Evolutionary conservation across 352 stramenopile genomes (phyloP), one percentile per base, ranked within the genome.

Genomic region (Globisporangium spiculum): DNA sequence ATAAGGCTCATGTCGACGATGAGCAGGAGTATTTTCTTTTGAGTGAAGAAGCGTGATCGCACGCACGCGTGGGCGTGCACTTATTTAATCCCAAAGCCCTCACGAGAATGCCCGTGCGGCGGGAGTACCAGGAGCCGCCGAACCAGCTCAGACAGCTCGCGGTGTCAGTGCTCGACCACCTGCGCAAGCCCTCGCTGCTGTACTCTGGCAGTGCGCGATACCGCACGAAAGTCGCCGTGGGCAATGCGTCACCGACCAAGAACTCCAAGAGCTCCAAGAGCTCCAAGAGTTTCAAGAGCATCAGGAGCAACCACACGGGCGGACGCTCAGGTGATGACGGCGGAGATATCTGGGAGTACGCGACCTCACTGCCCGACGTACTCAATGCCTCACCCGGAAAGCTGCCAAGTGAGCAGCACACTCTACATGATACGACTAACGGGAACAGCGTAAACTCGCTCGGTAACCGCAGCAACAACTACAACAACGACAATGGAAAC

Each of bases 221-320:
- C n/a, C 56, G 22, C 12, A 52, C 65, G 1, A 70, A 70, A 30
- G 57, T 70, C 14, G 65, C 57, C 4, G 65, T 50, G 20, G 65
- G 65, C 8, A 65, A 61, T 9, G 20, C 27, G 27, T 54, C 24
- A 20, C 55, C 55, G 4, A 1, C 5, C n/a, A 60, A 61, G 57
- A 66, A 53, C 64, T 56, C 55, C 26, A 63, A 57, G n/a, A 69
- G 30, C 48, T 61, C 22, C 57, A 70, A 66, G 48, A 65, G 56
- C 26, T 59, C 14, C 44, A 60, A 53, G 54, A 63, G 58, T 18
- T 12, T 30, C 12, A 44, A 48, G 16, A 65, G 65, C 18, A 48
- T 32, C 46, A 54, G 41, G 30, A 70, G 65, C 48, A 60, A 20
- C 24, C 57, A 48, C 44, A 70, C 65, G 1, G 26, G 46, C 9